A percentile compares a stretch with the other conserved stretches of the same genome.
These are phyloP conservation scores for Trametes polyzona DNA, from an alignment of 1,284 basidiomycete genomes.

Conservation along the genomic window DNA sequence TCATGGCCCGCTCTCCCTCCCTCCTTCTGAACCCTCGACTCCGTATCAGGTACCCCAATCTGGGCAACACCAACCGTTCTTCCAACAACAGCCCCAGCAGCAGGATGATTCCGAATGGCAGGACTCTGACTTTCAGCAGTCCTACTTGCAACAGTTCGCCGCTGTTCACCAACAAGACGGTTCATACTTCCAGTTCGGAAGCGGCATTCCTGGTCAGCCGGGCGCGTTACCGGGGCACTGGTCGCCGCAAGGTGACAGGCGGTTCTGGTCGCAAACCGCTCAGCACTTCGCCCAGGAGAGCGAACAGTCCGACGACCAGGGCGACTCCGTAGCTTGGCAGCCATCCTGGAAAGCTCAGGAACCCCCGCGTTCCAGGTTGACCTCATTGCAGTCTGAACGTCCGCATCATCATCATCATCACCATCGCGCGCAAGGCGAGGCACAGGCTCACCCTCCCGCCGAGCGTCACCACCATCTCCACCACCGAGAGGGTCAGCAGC, in stretches of 20 bases:
- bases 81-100: not conserved
- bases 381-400: constrained; percentile 15
- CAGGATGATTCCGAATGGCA: constrained; percentile 12
- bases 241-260: constrained; percentile 18
- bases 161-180: constrained; percentile 3
- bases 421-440: not conserved
- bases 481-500: constrained; percentile 15
- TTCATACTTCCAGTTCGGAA: constrained; percentile 11
- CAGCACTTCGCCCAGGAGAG: constrained; percentile 15
- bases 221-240: constrained; percentile 18
- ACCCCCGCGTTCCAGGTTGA: constrained; percentile 8
- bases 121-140: constrained; percentile 8
- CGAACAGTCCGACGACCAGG: constrained; percentile 25
- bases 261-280: constrained; percentile 15
- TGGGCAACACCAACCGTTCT: not conserved
- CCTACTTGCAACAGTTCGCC: constrained; percentile 6
- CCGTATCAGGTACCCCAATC: constrained; percentile 22
- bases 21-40: constrained; percentile 31
- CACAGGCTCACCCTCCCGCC: not conserved
- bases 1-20: constrained; percentile 37
- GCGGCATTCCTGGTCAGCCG: constrained; percentile 1
- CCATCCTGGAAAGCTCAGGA: constrained; percentile 11
- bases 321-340: not conserved
- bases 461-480: constrained; percentile 21
- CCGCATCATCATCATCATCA: constrained; percentile 9